phyloP scores from a whole-genome alignment of 768 basidiomycete species.

The Pholiota conissans region DNA sequence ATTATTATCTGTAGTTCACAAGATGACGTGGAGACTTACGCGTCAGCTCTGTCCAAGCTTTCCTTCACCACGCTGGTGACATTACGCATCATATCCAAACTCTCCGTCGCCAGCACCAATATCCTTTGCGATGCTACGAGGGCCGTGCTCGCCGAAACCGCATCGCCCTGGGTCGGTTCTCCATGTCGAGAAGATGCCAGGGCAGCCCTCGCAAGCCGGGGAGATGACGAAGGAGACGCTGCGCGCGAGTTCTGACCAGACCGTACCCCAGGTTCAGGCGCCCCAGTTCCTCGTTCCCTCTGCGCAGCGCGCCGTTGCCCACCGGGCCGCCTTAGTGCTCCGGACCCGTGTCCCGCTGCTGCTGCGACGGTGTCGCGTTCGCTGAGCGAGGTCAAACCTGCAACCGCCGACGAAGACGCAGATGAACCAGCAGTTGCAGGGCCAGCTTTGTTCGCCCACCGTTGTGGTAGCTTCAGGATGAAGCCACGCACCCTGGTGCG shows the following conservation, averaged over 20 bases:
- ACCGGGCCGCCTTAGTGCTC: constrained; percentile 28
- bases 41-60: constrained; percentile 83
- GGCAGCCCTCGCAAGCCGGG: constrained; percentile 4
- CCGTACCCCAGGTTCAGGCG: constrained; percentile 16
- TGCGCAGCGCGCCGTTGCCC: constrained; percentile 31
- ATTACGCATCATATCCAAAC: constrained; percentile 88
- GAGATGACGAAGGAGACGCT: constrained; percentile 19
- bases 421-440: not conserved
- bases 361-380: constrained; percentile 33
- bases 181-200: constrained; percentile 9
- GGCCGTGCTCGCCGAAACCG: constrained; percentile 52
- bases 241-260: constrained; percentile 30
- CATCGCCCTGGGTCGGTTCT: constrained; percentile 2
- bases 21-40: constrained; percentile 45
- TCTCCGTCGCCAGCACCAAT: constrained; percentile 84
- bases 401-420: not conserved
- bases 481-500: constrained; percentile 17
- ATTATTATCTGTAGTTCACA: constrained; percentile 9
- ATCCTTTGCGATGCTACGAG: constrained; percentile 79
- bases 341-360: constrained; percentile 34
- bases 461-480: constrained; percentile 20
- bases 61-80: constrained; percentile 89
- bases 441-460: constrained; percentile 17
- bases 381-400: not conserved
- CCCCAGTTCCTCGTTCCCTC: constrained; percentile 40